Percentiles rank a stretch among this genome's conserved stretches.
Conservation (phyloP, 352 stramenopile species). For the Phytophthora pisi region DNA sequence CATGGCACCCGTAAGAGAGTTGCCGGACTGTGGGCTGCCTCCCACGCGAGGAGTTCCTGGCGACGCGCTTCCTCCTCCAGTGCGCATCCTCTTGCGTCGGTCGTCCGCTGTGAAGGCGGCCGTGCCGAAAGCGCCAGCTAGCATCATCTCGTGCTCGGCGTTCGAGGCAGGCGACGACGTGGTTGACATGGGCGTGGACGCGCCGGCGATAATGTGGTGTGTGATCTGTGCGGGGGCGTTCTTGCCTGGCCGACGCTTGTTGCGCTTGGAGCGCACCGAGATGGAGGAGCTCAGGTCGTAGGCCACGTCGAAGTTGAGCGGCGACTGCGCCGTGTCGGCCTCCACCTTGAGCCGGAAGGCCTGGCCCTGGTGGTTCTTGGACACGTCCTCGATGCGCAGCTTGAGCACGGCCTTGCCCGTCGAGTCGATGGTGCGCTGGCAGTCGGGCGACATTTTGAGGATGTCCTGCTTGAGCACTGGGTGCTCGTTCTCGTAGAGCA, state of each 20-base stretch:
- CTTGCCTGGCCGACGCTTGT: conserved; percentile 85
- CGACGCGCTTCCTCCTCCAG: conserved; percentile 26
- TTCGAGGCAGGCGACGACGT: conserved; percentile 77
- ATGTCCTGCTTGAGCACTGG: conserved; percentile 95
- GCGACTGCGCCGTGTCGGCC: conserved; percentile 87
- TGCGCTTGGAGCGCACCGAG: conserved; percentile 94
- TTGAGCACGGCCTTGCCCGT: conserved; percentile 86
- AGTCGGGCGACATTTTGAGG: conserved; percentile 90
- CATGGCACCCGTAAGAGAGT: conserved; percentile 69
- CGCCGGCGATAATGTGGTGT: conserved; percentile 76
- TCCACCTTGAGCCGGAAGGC: conserved; percentile 93
- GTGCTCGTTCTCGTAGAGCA: conserved; percentile 90
- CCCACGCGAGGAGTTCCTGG: conserved; percentile 37
- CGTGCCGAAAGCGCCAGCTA: conserved; percentile 47
- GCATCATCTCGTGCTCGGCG: conserved; percentile 61
- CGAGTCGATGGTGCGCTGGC: conserved; percentile 84
- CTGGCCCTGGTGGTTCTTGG: conserved; percentile 97
- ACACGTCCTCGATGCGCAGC: conserved; percentile 95
- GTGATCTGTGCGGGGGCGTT: conserved; percentile 56
- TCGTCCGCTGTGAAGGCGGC: conserved; percentile 64
- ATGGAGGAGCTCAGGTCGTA: conserved; percentile 92
- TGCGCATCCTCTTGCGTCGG: conserved; percentile 73
- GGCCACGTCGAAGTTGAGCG: conserved; percentile 90
- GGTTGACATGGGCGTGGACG: conserved; percentile 66
- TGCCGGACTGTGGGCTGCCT: conserved; percentile 34